Evolutionary conservation across 768 basidiomycete genomes (phyloP), one percentile per base, ranked within the genome.

Genomic region (Calocybe gangraenosa): DNA sequence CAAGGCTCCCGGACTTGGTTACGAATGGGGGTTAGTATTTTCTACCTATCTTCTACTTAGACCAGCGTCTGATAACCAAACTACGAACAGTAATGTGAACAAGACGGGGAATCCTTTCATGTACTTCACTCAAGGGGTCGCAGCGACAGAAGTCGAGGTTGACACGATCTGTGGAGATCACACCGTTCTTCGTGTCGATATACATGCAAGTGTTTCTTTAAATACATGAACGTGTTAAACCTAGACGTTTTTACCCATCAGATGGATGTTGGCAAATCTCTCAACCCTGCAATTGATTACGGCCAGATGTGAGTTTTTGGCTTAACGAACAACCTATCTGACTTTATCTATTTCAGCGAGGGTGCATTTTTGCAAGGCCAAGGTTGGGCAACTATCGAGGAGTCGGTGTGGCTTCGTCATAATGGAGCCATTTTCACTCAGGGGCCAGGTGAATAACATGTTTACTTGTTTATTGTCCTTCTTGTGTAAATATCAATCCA

Each of bases 251-350:
- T 19, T 2, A 25, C 4, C 25, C 11, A 28, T 28, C 15, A 52
- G 51, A 52, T 52, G 51, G 51, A 52, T 22, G 51, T 52, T 5
- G 47, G 51, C 15, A 52, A 49, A 40, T 52, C 51, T 13, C 44
- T 52, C 0, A 52, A 52, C 14, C 51, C 51, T 21, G 51, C 51
- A 13, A 49, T 52, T 19, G 51, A 52, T 31, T 52, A 52, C 7
- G 51, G 51, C 11, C 51, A 52, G 37, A 52, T 52, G 51, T 49
- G 15, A 43, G 47, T 33, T 20, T 19, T 3, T 33, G 13, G 0
- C 25, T 3, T 11, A 10, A 15, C 19, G 1, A 19, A 19, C 19
- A 6, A 2, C 21, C 3, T 22, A n/a, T 1, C 18, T 15, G 3
- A 40, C 3, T 1, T 21, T 20, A 3, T 33, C 1, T 1, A 34